These are phyloP conservation scores for Microbotryum scabiosae DNA, from an alignment of 1,284 basidiomycete species.

Conservation along the genomic window DNA sequence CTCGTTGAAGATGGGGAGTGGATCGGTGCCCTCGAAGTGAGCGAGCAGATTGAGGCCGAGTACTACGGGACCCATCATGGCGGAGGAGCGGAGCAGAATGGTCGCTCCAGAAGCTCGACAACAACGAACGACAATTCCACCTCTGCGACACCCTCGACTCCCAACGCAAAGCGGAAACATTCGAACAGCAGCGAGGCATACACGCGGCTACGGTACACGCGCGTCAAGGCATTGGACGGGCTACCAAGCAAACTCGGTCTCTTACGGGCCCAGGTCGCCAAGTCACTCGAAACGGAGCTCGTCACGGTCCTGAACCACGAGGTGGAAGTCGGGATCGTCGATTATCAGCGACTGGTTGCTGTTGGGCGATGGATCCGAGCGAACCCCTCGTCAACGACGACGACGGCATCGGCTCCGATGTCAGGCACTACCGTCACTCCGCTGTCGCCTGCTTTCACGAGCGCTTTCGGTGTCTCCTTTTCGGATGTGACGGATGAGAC, in stretches of 20 bases:
- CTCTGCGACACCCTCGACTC: neutral
- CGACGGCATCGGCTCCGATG: neutral
- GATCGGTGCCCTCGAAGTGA: conserved; percentile 66
- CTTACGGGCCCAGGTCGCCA: conserved; percentile 52
- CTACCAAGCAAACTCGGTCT: conserved; percentile 25
- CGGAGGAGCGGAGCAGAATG: neutral
- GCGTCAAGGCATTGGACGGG: conserved; percentile 21
- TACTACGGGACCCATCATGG: conserved; percentile 40
- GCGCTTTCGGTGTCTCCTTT: no score
- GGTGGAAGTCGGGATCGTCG: conserved; percentile 42
- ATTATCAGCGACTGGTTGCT: neutral
- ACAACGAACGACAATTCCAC: neutral
- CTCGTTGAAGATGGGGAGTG: conserved; percentile 74
- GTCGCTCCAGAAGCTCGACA: no score
- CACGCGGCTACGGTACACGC: conserved; percentile 14
- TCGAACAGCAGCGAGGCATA: conserved; percentile 1
- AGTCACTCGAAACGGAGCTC: conserved; percentile 68
- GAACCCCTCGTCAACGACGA: no score
- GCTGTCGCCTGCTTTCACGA: neutral
- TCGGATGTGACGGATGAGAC: neutral
- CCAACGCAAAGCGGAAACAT: neutral
- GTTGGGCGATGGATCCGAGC: no score
- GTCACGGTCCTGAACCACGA: conserved; percentile 61
- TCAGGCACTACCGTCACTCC: neutral
- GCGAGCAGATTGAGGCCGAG: conserved; percentile 62